Conservation (phyloP, 2,329 filamentous ascomycete species). For the Orbilia quercus region DNA sequence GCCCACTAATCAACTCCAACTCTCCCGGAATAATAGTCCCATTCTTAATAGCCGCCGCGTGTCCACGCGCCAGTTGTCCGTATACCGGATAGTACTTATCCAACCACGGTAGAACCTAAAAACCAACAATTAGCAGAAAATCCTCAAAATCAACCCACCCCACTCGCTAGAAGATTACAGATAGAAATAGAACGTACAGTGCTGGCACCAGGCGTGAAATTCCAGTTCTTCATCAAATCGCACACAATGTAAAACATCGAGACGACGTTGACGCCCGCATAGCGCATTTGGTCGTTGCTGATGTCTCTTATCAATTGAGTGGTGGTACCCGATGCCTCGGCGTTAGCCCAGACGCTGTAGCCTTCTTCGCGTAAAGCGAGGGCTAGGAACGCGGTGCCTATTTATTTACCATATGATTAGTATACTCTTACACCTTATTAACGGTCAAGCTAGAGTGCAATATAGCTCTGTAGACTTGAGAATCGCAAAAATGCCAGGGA, state of each 20-base stretch:
- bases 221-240: slow-evolving; percentile 79
- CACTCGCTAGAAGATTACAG: not conserved
- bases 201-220: slow-evolving; percentile 65
- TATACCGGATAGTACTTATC: slow-evolving; percentile 72
- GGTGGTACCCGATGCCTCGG: slow-evolving; percentile 77
- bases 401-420: slow-evolving; percentile 28
- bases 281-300: slow-evolving; percentile 74
- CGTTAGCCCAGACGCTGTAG: slow-evolving; percentile 79
- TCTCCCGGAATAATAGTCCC: slow-evolving; percentile 72
- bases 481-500: no score
- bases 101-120: slow-evolving; percentile 45
- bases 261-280: slow-evolving; percentile 74
- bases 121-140: slow-evolving; percentile 58
- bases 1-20: slow-evolving; percentile 59
- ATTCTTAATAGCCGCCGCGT: slow-evolving; percentile 71
- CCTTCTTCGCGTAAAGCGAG: slow-evolving; percentile 77
- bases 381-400: slow-evolving; percentile 76
- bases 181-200: slow-evolving; percentile 29
- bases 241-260: slow-evolving; percentile 73
- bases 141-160: no score
- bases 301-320: slow-evolving; percentile 71
- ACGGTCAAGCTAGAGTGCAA: no score
- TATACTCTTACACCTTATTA: not conserved
- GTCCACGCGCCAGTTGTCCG: slow-evolving; percentile 72
- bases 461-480: no score